Base-by-base conservation (phyloP, 192 early-diverging fungal genomes). In the Coemansia brasiliensis region DNA sequence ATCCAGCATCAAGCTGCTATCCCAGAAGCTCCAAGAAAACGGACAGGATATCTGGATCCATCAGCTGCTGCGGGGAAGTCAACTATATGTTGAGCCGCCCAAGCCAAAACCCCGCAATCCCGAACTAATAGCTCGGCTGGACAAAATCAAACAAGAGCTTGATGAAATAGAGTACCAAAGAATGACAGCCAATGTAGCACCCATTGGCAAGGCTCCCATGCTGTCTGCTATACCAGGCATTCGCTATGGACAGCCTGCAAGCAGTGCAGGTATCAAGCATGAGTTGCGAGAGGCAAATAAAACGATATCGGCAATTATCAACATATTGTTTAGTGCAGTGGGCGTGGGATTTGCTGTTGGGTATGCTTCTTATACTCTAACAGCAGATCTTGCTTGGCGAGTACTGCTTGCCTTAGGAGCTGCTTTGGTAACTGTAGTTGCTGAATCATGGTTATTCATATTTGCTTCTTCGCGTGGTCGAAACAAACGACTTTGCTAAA, bases 301-400 rank as follows among this genome's bases (percentile, higher is more conserved):
- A 41, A 58, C 71, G 38, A 59, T 79, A 5, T 69, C 69, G 1
- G 65, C 63, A 17, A 79, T 79, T 3, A 49, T 72, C 3, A 79
- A 79, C 45, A 79, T 79, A 24, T 16, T 79, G 22, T 79, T 79
- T 39, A 79, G 75, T 13, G 75, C 55, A 0, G 21, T 72, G 17
- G 75, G 75, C 16, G 75, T 79, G 45, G 69, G 75, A 1, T 79
- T 79, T 59, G 75, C 75, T 9, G 69, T 79, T 2, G 54, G 57
- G 4, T 79, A 79, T 43, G 75, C 69, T 8, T 72, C 69, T 4
- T 79, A 79, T 55, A 69, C 75, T 27, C 38, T 79, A 44, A 72
- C 69, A 4, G 43, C 51, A 2, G 66, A 79, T n/a, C 57, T 79
- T 22, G 75, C 69, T 11, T 72, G 61, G 59, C 61, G 75, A 4